Evolutionary conservation across 2,329 filamentous ascomycete species (phyloP).

Genomic region (Nigrograna mackinnonii): DNA sequence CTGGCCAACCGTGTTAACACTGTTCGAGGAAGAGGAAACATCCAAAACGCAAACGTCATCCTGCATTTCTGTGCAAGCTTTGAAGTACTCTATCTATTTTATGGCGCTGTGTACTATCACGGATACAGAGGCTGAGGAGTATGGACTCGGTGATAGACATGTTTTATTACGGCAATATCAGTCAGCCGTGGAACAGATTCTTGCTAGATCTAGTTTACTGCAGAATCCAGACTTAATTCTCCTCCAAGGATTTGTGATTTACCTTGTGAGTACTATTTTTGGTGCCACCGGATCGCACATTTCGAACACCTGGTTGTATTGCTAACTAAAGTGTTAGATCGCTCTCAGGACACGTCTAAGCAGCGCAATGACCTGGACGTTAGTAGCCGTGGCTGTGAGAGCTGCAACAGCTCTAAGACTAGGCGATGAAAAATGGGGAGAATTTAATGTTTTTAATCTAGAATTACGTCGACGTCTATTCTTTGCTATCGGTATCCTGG

Average conservation of each 20-base stretch:
- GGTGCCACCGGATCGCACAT: too few relatives aligned
- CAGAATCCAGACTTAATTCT: conserved; percentile 5
- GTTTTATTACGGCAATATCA: conserved; percentile 1
- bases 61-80: not conserved
- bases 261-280: conserved; percentile 9
- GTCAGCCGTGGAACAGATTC: not conserved
- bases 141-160: not conserved
- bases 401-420: conserved; percentile 8
- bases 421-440: conserved; percentile 1
- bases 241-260: conserved; percentile 11
- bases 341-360: conserved; percentile 9
- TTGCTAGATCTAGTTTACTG: conserved; percentile 7
- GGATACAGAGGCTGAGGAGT: conserved; percentile 1
- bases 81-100: conserved; percentile 8
- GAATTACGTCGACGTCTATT: conserved; percentile 9
- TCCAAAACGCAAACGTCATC: not conserved
- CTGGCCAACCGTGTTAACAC: conserved; percentile 7
- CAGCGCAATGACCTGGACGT: conserved; percentile 9
- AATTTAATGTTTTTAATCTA: conserved; percentile 4
- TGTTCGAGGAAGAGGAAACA: not conserved
- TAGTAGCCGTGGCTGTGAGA: conserved; percentile 12
- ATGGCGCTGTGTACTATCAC: conserved; percentile 9
- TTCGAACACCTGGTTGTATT: too few relatives aligned
- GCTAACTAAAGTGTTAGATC: conserved; percentile 1
- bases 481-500: conserved; percentile 8